Base-by-base conservation (phyloP, 495 filamentous ascomycete species). In the Penicillium atrosanguineum region DNA sequence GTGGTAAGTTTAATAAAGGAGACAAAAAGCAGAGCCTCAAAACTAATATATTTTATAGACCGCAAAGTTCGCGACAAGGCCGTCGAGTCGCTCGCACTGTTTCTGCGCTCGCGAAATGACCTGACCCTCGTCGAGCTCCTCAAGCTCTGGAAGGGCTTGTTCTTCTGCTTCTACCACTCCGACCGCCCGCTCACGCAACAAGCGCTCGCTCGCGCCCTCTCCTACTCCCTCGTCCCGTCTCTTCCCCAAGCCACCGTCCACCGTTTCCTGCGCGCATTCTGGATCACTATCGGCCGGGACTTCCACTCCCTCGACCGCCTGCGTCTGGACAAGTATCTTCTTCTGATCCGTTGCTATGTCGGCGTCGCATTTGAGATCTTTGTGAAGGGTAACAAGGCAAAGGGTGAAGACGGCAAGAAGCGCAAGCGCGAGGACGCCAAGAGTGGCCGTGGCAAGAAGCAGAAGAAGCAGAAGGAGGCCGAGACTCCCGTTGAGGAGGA, bases 101-200 rank as follows among this genome's bases (percentile, higher is more conserved):
- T 88, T 74, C 84, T 98, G 63, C 73, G 73, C 52, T 83, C 84
- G 18, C 81, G 82, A 29, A 81, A 81, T 23, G 71, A 80, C 34
- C 83, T 98, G 50, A 75, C 82, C 14, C 76, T 84, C 18, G 69
- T 95, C 57, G 93, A 98, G 45, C 76, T 89, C 29, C 78, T 95
- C 49, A 96, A 97, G 73, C 80, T 98, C 55, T 96, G 92, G 91
- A 96, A 96, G 71, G 94, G 93, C 34, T 83, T 98, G 21, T 97
- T 95, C 76, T 97, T 88, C 81, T 94, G 91, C 72, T 83, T 96
- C 69, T 96, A 90, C 86, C 93, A 96, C 86, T 90, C 86, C 68
- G 92, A 96, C 73, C 89, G 89, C 45, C 87, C 91, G 18, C 76
- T 86, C 53, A 84, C 88, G 11, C 93, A 97, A 77, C 93, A 96